phyloP scores from a whole-genome alignment of 176 grass and related monocot species.

The Stipa capillata region DNA sequence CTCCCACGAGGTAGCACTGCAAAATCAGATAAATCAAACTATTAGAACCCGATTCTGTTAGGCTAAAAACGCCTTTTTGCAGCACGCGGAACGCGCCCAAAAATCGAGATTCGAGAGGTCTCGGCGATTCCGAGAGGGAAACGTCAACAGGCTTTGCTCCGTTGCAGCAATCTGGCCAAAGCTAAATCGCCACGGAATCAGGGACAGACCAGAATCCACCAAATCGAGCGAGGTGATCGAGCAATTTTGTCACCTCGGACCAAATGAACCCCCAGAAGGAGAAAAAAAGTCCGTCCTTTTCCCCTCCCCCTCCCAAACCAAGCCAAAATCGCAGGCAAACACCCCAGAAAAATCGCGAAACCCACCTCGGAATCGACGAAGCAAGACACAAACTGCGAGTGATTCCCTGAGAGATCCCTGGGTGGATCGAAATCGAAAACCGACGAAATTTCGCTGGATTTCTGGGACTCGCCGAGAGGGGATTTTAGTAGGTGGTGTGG shows the following conservation, averaged over 20 bases:
- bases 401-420: background rate
- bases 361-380: slow-evolving; percentile 8
- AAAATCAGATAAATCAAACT: background rate
- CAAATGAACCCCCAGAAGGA: background rate
- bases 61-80: background rate
- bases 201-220: background rate
- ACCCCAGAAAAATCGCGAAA: background rate
- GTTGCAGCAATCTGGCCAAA: slow-evolving; percentile 7
- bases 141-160: too few relatives aligned
- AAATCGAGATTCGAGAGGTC: background rate
- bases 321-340: slow-evolving; percentile 9
- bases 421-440: background rate
- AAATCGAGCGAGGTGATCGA: background rate
- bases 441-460: background rate
- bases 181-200: background rate
- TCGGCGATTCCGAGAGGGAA: background rate
- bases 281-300: background rate
- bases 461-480: background rate
- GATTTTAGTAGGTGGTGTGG: too few relatives aligned
- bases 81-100: background rate
- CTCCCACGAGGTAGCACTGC: slow-evolving; percentile 17
- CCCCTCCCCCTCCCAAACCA: background rate
- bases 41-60: background rate
- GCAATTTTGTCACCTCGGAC: background rate
- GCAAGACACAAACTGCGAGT: background rate